Evolutionary conservation across 2,329 filamentous ascomycete species (phyloP).

Genomic region (Fusarium veterinarium): DNA sequence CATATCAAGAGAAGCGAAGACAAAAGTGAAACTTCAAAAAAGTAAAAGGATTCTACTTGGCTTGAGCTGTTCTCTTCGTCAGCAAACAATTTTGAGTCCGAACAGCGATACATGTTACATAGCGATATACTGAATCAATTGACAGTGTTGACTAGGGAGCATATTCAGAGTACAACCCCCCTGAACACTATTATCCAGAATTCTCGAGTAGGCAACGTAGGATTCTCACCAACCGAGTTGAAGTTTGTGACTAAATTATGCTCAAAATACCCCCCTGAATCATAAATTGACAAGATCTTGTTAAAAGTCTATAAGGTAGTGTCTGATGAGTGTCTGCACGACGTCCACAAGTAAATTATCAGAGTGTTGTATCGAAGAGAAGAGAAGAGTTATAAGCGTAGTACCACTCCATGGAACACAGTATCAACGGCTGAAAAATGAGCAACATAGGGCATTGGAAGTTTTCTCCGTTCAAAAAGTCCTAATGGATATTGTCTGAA

Average conservation of each 20-base stretch:
- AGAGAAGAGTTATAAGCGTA: neutral
- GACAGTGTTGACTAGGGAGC: neutral
- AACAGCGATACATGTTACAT: neutral
- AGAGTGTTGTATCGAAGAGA: conserved; percentile 7
- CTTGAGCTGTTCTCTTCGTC: neutral
- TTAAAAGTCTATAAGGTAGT: neutral
- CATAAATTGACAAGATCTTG: neutral
- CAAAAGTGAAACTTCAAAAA: neutral
- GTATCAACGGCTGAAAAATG: neutral
- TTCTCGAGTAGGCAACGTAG: neutral
- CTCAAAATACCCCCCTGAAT: too few species aligned
- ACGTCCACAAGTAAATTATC: neutral
- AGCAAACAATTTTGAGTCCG: neutral
- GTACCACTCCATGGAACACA: neutral
- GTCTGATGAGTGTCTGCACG: neutral
- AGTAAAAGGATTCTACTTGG: neutral
- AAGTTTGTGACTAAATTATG: neutral
- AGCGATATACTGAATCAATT: neutral
- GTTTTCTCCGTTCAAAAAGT: conserved; percentile 9
- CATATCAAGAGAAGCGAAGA: neutral
- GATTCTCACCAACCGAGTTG: neutral
- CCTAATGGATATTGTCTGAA: neutral
- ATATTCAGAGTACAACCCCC: neutral
- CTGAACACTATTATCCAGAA: neutral
- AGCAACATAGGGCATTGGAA: neutral